Conservation (phyloP, 2,329 filamentous ascomycete species). For the Microcera coccophila region DNA sequence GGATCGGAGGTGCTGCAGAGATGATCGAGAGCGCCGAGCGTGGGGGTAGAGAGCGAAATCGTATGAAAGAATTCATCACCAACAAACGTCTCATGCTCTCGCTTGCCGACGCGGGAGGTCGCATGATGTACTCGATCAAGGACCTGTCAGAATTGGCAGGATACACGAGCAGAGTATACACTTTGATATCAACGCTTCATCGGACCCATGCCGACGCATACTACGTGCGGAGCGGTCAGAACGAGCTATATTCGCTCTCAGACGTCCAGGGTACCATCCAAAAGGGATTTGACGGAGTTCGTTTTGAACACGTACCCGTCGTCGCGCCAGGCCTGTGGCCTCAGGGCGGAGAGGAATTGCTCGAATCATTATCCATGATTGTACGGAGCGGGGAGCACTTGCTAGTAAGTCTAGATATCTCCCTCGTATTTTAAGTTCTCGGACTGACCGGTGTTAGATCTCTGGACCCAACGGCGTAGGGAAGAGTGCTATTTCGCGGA, state of each 20-base stretch:
- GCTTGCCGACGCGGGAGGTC: constrained; percentile 87
- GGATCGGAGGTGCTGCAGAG: constrained; percentile 70
- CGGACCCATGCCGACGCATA: constrained; percentile 90
- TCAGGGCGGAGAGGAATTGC: constrained; percentile 83
- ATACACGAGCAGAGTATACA: constrained; percentile 94
- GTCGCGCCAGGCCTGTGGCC: constrained; percentile 87
- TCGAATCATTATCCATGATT: constrained; percentile 84
- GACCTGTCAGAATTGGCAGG: constrained; percentile 93
- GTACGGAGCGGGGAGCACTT: constrained; percentile 89
- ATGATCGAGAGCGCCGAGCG: constrained; percentile 49
- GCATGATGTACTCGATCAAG: constrained; percentile 99
- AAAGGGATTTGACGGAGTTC: constrained; percentile 89
- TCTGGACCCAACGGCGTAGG: constrained; percentile 93
- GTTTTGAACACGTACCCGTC: constrained; percentile 87
- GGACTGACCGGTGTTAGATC: constrained; percentile 48
- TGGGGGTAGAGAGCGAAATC: constrained; percentile 67
- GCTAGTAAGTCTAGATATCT: constrained; percentile 45
- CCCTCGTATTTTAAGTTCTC: not conserved
- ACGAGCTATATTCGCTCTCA: constrained; percentile 82
- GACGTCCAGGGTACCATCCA: constrained; percentile 93
- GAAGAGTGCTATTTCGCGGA: constrained; percentile 81
- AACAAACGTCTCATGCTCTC: constrained; percentile 99
- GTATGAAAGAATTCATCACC: constrained; percentile 98
- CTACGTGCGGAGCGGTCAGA: constrained; percentile 59
- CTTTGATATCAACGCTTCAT: constrained; percentile 89